Conservation (phyloP, 768 basidiomycete species). For the Podaxis pistillaris region DNA sequence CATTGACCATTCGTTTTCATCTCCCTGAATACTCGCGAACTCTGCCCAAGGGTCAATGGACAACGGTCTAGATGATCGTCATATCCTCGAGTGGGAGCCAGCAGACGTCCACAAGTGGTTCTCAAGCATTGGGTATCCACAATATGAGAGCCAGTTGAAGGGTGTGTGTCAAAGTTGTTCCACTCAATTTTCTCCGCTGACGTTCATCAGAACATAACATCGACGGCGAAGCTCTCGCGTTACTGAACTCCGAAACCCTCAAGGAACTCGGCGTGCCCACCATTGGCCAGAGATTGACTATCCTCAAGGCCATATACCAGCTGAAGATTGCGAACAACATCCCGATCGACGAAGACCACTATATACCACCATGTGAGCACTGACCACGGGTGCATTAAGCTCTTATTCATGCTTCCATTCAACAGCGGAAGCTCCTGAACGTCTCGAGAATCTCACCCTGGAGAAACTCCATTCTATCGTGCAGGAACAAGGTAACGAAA, state of each 20-base stretch:
- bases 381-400: neutral
- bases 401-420: conserved; percentile 10
- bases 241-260: conserved; percentile 80
- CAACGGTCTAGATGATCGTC: conserved; percentile 32
- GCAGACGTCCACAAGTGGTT: conserved; percentile 80
- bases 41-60: conserved; percentile 29
- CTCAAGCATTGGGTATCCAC: conserved; percentile 71
- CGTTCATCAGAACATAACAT: conserved; percentile 74
- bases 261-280: conserved; percentile 87
- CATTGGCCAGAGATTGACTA: conserved; percentile 87
- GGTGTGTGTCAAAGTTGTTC: conserved; percentile 44
- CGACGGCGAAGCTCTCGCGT: conserved; percentile 84
- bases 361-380: conserved; percentile 82
- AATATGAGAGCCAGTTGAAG: conserved; percentile 81
- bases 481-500: conserved; percentile 66
- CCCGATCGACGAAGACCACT: conserved; percentile 79
- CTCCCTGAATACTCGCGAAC: neutral
- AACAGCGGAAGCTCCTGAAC: conserved; percentile 31
- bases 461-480: conserved; percentile 67
- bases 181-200: neutral
- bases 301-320: conserved; percentile 90
- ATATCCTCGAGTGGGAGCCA: conserved; percentile 69
- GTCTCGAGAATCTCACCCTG: conserved; percentile 45
- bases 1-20: neutral
- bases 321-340: conserved; percentile 83